Evolutionary conservation across 352 stramenopile species (phyloP), one percentile per base, ranked within the genome.

Genomic region (Pythium utonaiense): DNA sequence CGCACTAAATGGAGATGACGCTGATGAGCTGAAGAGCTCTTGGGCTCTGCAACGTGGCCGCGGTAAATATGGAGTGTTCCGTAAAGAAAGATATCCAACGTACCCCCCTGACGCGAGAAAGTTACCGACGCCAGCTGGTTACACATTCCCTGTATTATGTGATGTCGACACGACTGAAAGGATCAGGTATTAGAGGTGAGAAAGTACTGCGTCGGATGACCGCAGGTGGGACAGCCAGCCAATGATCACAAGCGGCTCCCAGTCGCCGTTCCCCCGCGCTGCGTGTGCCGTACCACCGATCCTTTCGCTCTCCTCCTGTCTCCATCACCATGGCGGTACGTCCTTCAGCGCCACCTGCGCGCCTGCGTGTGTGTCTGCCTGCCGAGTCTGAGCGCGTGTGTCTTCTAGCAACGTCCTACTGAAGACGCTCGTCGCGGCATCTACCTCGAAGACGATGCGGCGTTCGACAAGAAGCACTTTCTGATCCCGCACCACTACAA

Each of bases 401-500:
- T 61, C 1, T 60, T 47, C 14, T 30, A 67, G 42, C 24, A 50
- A 33, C 27, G 22, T 19, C 58, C 64, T 38, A 22, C n/a, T 14
- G 31, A 48, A 6, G 70, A 81, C 60, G 9, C 73, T 30, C 71
- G 69, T 34, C 74, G 78, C 59, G 73, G 72, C 27, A 89, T 93
- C 64, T 83, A 71, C 56, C 57, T 93, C 13, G 57, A 64, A 33
- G 80, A 93, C 65, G 63, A 89, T 51, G 71, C 71, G 30, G 70
- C 63, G 33, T 91, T 68, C 62, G 70, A 86, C 66, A 93, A 91
- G 73, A 28, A 63, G 62, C 81, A 94, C 61, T 94, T 94, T 60
- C 61, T 94, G 45, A 73, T 94, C 31, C 85, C 85, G 7, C 67
- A 87, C 63, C 83, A 94, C 74, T 94, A 92, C 68, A 54, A 95